Percentiles rank a stretch among this genome's conserved stretches.
Evolutionary conservation across 148 eudicot species (phyloP).

Genomic region (Rhododendron henanense): DNA sequence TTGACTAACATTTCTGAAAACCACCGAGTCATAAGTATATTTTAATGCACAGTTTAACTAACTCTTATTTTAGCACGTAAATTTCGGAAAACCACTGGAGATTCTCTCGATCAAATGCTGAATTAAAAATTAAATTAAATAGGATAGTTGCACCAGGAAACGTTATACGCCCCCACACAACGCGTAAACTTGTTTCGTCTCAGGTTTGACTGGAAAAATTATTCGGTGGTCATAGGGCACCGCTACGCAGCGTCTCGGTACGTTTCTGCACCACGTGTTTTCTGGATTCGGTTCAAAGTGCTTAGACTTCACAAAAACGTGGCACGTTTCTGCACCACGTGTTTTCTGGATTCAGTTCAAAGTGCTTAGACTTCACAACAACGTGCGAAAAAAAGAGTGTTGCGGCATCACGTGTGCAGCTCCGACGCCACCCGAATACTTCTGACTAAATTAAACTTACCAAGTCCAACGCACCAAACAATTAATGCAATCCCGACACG

Average conservation of each 20-base stretch:
- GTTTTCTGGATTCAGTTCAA: rapidly evolving
- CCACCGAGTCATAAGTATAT: no score
- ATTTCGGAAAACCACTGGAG: background rate
- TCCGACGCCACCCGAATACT: no score
- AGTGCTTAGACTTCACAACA: no score
- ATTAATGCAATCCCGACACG: background rate
- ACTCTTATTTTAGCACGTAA: background rate
- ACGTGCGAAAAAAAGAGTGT: background rate
- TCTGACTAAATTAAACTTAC: no score
- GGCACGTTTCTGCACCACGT: background rate
- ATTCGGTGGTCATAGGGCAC: background rate
- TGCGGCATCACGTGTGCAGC: background rate
- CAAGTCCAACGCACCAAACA: background rate
- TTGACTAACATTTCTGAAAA: no score
- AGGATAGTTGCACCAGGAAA: background rate
- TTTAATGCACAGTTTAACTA: background rate
- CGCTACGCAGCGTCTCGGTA: no score
- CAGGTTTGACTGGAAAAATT: background rate
- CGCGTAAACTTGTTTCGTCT: background rate
- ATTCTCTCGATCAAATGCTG: background rate
- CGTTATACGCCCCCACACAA: background rate
- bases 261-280: background rate
- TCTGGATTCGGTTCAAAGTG: rapidly evolving
- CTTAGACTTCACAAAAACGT: no score
- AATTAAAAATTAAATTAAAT: no score